Evolutionary conservation across 192 early-diverging fungal species (phyloP).

Genomic region (Coemansia sp.): DNA sequence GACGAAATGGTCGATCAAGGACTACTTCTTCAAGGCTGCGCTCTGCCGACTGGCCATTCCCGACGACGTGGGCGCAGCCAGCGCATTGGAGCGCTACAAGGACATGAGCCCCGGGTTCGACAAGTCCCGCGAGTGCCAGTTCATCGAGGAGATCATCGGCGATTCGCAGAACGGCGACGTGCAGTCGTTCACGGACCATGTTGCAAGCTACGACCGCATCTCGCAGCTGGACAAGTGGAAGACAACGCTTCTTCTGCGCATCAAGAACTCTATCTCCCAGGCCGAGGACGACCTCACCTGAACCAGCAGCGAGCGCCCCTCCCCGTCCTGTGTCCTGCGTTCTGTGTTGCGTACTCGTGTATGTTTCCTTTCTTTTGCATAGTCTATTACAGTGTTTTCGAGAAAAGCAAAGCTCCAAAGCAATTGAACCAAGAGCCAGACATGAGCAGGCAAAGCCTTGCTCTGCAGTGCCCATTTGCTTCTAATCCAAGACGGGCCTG

Average conservation of each 20-base stretch:
- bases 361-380: no score
- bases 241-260: constrained; percentile 80
- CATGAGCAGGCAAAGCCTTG: no score
- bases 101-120: constrained; percentile 85
- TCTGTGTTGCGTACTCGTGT: no score
- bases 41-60: constrained; percentile 82
- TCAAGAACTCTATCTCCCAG: constrained; percentile 80
- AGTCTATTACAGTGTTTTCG: no score
- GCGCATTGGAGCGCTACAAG: constrained; percentile 80
- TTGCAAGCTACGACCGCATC: constrained; percentile 81
- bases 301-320: not conserved
- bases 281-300: constrained; percentile 60
- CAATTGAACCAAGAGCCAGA: no score
- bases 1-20: constrained; percentile 93
- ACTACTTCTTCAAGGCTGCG: constrained; percentile 96
- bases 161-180: constrained; percentile 76
- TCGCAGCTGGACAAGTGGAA: constrained; percentile 97
- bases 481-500: no score
- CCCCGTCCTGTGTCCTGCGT: not conserved
- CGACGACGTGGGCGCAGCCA: constrained; percentile 71
- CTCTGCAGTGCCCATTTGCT: no score
- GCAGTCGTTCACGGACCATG: constrained; percentile 76
- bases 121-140: constrained; percentile 79
- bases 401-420: no score
- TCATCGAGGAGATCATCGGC: constrained; percentile 65